phyloP scores from a whole-genome alignment of 257 asterid species.

The Misopates orontium region DNA sequence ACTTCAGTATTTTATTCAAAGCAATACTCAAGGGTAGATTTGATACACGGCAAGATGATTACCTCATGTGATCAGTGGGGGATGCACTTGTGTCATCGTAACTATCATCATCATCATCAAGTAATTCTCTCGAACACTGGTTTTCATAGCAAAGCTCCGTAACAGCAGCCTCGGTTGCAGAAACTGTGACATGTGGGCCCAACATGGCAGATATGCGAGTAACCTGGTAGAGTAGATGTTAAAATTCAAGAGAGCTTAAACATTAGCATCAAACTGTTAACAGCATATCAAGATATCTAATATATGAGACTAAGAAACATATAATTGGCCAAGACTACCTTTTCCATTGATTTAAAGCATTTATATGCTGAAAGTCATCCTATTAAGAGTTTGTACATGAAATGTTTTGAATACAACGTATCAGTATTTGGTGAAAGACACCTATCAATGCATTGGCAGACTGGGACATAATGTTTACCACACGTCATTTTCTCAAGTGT shows the following conservation, averaged over 20 bases:
- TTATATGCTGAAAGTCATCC: not conserved
- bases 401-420: not conserved
- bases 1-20: conserved; percentile 24
- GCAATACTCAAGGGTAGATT: conserved; percentile 11
- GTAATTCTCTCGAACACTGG: conserved; percentile 75
- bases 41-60: not conserved
- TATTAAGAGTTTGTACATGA: not conserved
- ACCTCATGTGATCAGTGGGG: conserved; percentile 57
- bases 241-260: conserved; percentile 15
- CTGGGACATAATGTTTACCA: not conserved
- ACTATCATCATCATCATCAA: conserved; percentile 58
- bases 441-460: not conserved
- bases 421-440: not conserved
- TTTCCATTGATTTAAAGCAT: not conserved
- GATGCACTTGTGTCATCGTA: conserved; percentile 37
- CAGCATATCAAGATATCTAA: not conserved
- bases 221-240: conserved; percentile 51
- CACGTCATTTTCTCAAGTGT: not conserved
- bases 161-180: conserved; percentile 91
- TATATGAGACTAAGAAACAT: no score
- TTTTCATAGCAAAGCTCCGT: conserved; percentile 87
- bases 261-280: no score
- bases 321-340: not conserved
- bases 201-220: conserved; percentile 66
- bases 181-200: conserved; percentile 71